These are phyloP conservation scores for Pelargonium citronellum DNA, from an alignment of 441 rosid species.

Conservation along the genomic window DNA sequence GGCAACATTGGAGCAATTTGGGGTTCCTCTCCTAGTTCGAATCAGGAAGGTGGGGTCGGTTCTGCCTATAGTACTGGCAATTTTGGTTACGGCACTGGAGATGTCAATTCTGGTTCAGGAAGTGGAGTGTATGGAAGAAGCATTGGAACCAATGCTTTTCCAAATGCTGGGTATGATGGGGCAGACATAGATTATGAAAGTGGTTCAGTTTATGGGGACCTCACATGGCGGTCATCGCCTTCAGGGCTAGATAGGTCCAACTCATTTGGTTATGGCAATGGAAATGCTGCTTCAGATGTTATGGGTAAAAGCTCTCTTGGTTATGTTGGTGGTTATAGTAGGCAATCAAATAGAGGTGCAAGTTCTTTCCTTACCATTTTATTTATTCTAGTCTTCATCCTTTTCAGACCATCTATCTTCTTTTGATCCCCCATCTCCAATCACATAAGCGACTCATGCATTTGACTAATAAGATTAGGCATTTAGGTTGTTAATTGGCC, in stretches of 20 bases:
- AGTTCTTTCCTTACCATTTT: neutral
- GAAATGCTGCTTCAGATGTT: conserved; percentile 32
- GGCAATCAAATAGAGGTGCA: conserved; percentile 40
- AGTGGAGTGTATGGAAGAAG: conserved; percentile 37
- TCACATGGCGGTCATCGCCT: conserved; percentile 45
- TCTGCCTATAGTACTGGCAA: conserved; percentile 27
- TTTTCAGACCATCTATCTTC: no score
- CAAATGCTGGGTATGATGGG: conserved; percentile 41
- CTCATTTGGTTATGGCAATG: conserved; percentile 35
- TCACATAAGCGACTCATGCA: no score
- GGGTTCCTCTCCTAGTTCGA: conserved; percentile 30
- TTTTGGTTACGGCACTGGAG: conserved; percentile 27
- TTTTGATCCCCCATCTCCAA: no score
- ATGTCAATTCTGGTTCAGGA: conserved; percentile 25
- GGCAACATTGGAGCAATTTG: conserved; percentile 47
- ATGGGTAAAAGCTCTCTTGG: conserved; percentile 29
- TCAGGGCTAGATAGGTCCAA: conserved; percentile 28
- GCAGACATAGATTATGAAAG: conserved; percentile 35
- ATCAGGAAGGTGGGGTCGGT: conserved; percentile 35
- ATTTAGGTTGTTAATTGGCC: neutral
- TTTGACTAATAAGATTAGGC: neutral
- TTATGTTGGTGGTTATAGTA: conserved; percentile 40
- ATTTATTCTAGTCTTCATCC: neutral
- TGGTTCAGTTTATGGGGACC: conserved; percentile 43
- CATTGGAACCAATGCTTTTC: conserved; percentile 26